Conservation (phyloP, 805 yeast species). For the Saturnispora hagleri region DNA sequence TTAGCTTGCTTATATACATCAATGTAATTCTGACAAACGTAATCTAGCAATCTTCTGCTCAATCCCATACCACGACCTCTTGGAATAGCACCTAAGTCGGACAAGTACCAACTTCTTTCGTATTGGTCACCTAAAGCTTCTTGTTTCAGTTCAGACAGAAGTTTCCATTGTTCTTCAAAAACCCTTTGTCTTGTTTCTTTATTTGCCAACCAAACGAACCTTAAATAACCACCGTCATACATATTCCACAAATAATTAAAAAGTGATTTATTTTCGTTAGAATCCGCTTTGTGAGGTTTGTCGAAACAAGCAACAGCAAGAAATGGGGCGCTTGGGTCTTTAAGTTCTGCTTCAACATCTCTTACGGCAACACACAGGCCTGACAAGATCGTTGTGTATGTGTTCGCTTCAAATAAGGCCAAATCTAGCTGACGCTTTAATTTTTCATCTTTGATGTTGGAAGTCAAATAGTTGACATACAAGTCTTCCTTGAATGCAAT, state of each 20-base stretch:
- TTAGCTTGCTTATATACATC: conserved; percentile 4
- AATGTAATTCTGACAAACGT: conserved; percentile 12
- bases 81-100: conserved; percentile 50
- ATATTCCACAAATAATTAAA: conserved; percentile 26
- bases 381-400: conserved; percentile 40
- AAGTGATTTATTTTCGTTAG: conserved; percentile 22
- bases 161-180: conserved; percentile 40
- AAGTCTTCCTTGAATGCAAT: conserved; percentile 48
- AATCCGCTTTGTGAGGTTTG: conserved; percentile 20
- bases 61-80: conserved; percentile 51
- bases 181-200: conserved; percentile 40
- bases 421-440: conserved; percentile 35
- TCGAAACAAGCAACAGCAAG: conserved; percentile 47
- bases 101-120: conserved; percentile 44
- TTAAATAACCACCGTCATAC: conserved; percentile 28
- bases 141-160: conserved; percentile 35
- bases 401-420: conserved; percentile 44
- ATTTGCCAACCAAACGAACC: conserved; percentile 28
- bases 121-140: conserved; percentile 34
- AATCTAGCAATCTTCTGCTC: conserved; percentile 38
- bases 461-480: conserved; percentile 41
- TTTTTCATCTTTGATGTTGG: conserved; percentile 28
- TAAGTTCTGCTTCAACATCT: conserved; percentile 36
- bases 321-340: conserved; percentile 35
- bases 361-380: conserved; percentile 45